phyloP scores from a whole-genome alignment of 2,329 filamentous ascomycete genomes.

The Teratosphaeria gauchensis region DNA sequence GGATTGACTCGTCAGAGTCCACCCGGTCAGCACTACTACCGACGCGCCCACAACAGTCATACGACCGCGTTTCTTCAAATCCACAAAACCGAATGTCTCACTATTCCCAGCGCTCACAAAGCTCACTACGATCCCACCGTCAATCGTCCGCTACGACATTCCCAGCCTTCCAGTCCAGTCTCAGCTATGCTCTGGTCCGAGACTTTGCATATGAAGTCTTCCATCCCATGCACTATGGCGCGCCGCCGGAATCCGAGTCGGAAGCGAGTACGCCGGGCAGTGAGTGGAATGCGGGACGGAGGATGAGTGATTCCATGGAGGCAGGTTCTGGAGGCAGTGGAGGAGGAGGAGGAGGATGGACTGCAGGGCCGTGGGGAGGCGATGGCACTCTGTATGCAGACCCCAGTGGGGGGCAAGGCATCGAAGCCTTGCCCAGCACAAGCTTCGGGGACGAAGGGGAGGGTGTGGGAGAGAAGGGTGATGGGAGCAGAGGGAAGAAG shows the following conservation, averaged over 20 bases:
- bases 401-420: slow-evolving; percentile 10
- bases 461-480: not conserved
- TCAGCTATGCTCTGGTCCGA: slow-evolving; percentile 80
- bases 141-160: slow-evolving; percentile 70
- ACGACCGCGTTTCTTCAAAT: slow-evolving; percentile 49
- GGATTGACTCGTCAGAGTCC: not conserved
- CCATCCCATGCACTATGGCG: slow-evolving; percentile 88
- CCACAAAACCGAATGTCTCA: slow-evolving; percentile 75
- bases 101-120: slow-evolving; percentile 52
- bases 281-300: slow-evolving; percentile 61
- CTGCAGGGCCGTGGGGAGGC: slow-evolving; percentile 38
- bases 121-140: slow-evolving; percentile 57
- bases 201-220: slow-evolving; percentile 84
- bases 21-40: not conserved
- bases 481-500: slow-evolving; percentile 9
- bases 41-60: slow-evolving; percentile 1
- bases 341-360: slow-evolving; percentile 36
- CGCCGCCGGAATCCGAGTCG: slow-evolving; percentile 68
- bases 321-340: slow-evolving; percentile 5
- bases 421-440: slow-evolving; percentile 25
- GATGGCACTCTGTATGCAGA: slow-evolving; percentile 24
- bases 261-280: slow-evolving; percentile 77
- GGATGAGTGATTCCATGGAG: slow-evolving; percentile 61
- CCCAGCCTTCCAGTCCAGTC: slow-evolving; percentile 72
- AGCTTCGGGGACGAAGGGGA: slow-evolving; percentile 21